phyloP scores from a whole-genome alignment of 2,329 filamentous ascomycete species.

The Fusarium nelsonii region DNA sequence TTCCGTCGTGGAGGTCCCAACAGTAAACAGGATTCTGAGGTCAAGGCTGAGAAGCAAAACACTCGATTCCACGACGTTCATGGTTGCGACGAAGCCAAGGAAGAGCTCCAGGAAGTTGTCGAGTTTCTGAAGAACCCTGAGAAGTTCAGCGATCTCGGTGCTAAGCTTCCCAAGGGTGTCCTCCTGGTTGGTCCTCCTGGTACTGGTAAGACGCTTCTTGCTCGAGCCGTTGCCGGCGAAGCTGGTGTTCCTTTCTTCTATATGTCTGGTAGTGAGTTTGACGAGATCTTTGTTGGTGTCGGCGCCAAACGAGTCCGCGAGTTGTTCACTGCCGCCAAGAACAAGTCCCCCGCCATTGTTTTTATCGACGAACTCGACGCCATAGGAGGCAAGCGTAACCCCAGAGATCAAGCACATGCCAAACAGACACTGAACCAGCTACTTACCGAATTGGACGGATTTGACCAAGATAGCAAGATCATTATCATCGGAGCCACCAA shows the following conservation, averaged over 20 bases:
- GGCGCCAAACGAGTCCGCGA: slow-evolving; percentile 96
- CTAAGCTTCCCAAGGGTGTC: slow-evolving; percentile 97
- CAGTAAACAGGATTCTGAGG: slow-evolving; percentile 80
- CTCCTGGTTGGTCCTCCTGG: slow-evolving; percentile 94
- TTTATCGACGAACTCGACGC: slow-evolving; percentile 97
- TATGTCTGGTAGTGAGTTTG: slow-evolving; percentile 99
- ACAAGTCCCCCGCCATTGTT: slow-evolving; percentile 91
- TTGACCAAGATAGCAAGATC: slow-evolving; percentile 92
- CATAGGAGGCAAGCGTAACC: slow-evolving; percentile 93
- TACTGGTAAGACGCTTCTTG: slow-evolving; percentile 96
- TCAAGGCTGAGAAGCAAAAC: slow-evolving; percentile 91
- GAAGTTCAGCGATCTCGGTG: slow-evolving; percentile 91
- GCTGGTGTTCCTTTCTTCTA: slow-evolving; percentile 99
- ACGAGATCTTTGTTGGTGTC: slow-evolving; percentile 98
- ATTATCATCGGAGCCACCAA: slow-evolving; percentile 98
- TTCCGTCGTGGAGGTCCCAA: slow-evolving; percentile 78
- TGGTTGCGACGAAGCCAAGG: slow-evolving; percentile 97
- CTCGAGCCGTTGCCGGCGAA: slow-evolving; percentile 94
- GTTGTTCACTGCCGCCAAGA: slow-evolving; percentile 84
- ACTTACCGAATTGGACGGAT: slow-evolving; percentile 95
- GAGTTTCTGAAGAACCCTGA: slow-evolving; percentile 96
- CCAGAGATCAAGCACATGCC: slow-evolving; percentile 91
- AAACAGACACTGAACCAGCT: slow-evolving; percentile 98
- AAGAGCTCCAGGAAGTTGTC: slow-evolving; percentile 95
- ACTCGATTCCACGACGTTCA: slow-evolving; percentile 94